phyloP scores from a whole-genome alignment of 768 basidiomycete species.

The Macrolepiota dolichaula region DNA sequence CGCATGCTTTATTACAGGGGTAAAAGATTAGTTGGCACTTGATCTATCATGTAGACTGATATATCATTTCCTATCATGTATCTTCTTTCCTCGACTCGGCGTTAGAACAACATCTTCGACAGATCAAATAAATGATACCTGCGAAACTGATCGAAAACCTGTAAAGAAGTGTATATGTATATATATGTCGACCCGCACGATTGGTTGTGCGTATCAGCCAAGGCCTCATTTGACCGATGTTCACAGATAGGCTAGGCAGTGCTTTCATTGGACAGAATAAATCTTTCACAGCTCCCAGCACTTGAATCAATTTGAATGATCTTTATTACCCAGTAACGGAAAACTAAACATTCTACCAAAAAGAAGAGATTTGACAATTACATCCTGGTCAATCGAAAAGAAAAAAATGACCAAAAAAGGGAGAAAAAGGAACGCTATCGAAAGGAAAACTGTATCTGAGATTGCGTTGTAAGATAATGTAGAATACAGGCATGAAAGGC shows the following conservation, averaged over 20 bases:
- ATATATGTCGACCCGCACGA: too few species aligned
- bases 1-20: neutral
- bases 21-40: neutral
- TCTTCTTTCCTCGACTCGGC: neutral
- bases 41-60: neutral
- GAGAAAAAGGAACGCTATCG: slow-evolving; percentile 2
- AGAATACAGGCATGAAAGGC: slow-evolving; percentile 10
- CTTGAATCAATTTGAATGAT: neutral
- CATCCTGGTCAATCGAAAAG: slow-evolving; percentile 16
- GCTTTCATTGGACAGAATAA: too few species aligned
- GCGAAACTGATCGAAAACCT: neutral
- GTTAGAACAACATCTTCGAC: neutral
- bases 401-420: slow-evolving; percentile 16
- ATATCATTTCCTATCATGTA: neutral
- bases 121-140: neutral
- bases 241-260: too few species aligned
- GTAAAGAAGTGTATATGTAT: neutral
- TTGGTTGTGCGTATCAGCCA: too few species aligned
- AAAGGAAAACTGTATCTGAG: slow-evolving; percentile 12
- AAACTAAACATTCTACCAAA: neutral
- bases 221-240: too few species aligned
- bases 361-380: slow-evolving; percentile 7
- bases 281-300: neutral
- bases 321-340: neutral
- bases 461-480: slow-evolving; percentile 12